Evolutionary conservation across 495 filamentous ascomycete species (phyloP), one percentile per base, ranked within the genome.

Genomic region (Hyphodiscus hymeniophilus): DNA sequence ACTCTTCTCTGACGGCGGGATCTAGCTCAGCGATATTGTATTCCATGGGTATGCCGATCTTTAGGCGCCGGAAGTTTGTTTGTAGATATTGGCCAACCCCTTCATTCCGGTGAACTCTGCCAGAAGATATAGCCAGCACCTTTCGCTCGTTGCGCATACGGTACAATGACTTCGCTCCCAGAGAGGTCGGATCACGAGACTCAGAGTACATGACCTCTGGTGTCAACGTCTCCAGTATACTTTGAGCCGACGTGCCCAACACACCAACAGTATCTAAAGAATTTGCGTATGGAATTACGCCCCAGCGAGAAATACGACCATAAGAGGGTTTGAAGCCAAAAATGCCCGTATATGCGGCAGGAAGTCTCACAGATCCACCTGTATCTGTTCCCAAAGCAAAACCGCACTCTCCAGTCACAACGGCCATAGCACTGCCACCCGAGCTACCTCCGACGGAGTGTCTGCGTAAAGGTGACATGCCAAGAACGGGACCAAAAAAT

Each of bases 281-380:
- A 58, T 97, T 96, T 15, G 94, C 92, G 62, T 97, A 98, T 17
- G 90, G 85, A 23, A 97, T 74, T 7, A 98, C 90, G 15, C 92
- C 92, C 76, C 84, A 89, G 39, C 92, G 74, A 44, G 88, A 94
- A 26, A 91, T 58, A 54, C 85, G 63, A 8, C 87, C 89, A 59
- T 94, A 94, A 4, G 87, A 94, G 12, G 92, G 92, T 65, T 98
- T 98, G 66, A 89, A 96, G 0, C 92, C 92, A 20, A 94, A 75
- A 11, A 80, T 75, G 7, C 89, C 88, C 4, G 82, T 90, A 59
- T 94, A 97, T 11, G 92, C 87, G 15, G 94, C 91, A 0, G 92
- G 92, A 47, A 97, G 74, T 20, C 92, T 77, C 36, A 97, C 88
- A 10, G 87, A 94, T 20, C 92, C 92, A 51, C 92, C 92, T 0